phyloP scores from a whole-genome alignment of 768 basidiomycete genomes.

The Hirschioporus abietinus region DNA sequence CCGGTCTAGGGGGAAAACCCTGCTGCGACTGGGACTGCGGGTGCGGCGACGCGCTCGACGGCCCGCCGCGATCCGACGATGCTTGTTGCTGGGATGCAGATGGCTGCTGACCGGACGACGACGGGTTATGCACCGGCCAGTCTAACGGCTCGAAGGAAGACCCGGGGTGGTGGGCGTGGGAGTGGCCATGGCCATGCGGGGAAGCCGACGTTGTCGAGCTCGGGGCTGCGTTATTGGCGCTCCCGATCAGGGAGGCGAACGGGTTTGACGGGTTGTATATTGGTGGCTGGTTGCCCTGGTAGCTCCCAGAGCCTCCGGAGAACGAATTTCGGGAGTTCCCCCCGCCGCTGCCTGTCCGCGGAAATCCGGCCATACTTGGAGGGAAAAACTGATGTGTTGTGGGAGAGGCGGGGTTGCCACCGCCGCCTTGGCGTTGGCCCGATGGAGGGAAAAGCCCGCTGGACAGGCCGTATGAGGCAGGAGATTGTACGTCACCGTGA shows the following conservation, averaged over 20 bases:
- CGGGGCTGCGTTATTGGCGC: background rate
- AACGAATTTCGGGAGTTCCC: background rate
- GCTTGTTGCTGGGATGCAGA: conserved; percentile 2
- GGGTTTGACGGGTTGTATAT: conserved; percentile 1
- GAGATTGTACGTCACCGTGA: background rate
- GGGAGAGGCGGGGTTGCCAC: background rate
- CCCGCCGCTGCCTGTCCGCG: background rate
- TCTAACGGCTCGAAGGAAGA: conserved; percentile 25
- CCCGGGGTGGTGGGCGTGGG: conserved; percentile 11
- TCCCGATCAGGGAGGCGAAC: conserved; percentile 1
- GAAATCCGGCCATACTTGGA: background rate
- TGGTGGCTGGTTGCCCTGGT: background rate
- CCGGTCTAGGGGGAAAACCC: conserved; percentile 20
- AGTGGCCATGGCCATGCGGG: background rate
- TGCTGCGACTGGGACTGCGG: conserved; percentile 24
- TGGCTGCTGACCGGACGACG: conserved; percentile 17
- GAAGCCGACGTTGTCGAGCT: background rate
- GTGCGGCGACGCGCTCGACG: conserved; percentile 6
- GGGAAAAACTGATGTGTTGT: background rate
- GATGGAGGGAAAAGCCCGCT: background rate
- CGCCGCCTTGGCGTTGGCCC: background rate
- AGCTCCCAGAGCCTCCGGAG: background rate
- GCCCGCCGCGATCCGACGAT: background rate
- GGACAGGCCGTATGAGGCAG: background rate
- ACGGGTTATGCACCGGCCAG: conserved; percentile 27